Evolutionary conservation across 2,329 filamentous ascomycete species (phyloP).

Genomic region (Xylaria sp.): DNA sequence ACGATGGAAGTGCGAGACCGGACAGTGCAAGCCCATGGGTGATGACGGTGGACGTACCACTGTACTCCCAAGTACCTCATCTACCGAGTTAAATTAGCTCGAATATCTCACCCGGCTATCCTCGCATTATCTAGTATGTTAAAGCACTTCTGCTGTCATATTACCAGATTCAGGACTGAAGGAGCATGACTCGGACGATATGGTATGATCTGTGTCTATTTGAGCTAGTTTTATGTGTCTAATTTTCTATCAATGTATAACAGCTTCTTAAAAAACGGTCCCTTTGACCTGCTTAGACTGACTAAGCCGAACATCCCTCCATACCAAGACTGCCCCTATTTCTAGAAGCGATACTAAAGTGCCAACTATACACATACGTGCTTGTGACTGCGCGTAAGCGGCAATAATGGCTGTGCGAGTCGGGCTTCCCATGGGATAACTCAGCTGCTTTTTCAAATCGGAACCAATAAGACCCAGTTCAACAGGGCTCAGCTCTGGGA

Average conservation of each 20-base stretch:
- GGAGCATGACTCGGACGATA: slow-evolving; percentile 2
- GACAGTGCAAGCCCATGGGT: slow-evolving; percentile 30
- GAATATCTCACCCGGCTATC: slow-evolving; percentile 6
- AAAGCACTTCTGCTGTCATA: background rate
- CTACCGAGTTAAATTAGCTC: background rate
- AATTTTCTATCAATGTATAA: slow-evolving; percentile 10
- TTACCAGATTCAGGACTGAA: background rate
- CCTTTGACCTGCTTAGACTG: slow-evolving; percentile 51
- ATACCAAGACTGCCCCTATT: slow-evolving; percentile 49
- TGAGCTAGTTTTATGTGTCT: background rate
- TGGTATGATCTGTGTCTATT: background rate
- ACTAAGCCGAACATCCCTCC: slow-evolving; percentile 49
- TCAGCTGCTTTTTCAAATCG: slow-evolving; percentile 51
- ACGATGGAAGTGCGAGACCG: slow-evolving; percentile 43
- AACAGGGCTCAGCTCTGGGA: slow-evolving; percentile 43
- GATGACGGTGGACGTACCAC: background rate
- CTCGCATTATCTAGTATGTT: background rate
- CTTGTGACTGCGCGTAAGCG: slow-evolving; percentile 53
- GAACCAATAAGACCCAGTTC: slow-evolving; percentile 48
- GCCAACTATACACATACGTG: slow-evolving; percentile 52
- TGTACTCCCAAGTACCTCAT: slow-evolving; percentile 19
- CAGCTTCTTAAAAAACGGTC: slow-evolving; percentile 46
- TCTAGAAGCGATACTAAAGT: slow-evolving; percentile 47
- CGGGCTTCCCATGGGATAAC: slow-evolving; percentile 50
- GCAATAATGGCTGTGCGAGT: slow-evolving; percentile 50